Evolutionary conservation across 768 basidiomycete genomes (phyloP).

Genomic region (Xerocomellus dryophilus): DNA sequence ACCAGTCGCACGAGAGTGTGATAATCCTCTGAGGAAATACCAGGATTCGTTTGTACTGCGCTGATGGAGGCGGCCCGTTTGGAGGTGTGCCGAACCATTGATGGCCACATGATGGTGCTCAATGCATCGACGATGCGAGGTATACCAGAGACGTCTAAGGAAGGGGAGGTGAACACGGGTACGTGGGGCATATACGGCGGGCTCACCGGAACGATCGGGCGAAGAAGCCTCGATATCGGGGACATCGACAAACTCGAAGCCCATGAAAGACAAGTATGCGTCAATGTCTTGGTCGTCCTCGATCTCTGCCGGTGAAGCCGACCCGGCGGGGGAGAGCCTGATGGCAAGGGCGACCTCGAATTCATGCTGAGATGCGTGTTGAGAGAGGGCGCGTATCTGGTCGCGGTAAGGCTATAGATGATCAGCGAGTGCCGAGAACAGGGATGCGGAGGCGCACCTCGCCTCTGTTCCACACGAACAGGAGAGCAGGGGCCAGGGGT

Average conservation of each 20-base stretch:
- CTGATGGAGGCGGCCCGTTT: background rate
- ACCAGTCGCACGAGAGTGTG: conserved; percentile 23
- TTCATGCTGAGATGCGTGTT: conserved; percentile 47
- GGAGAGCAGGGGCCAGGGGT: conserved; percentile 54
- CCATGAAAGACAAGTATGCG: conserved; percentile 60
- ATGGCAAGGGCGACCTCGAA: conserved; percentile 75
- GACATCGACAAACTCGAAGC: conserved; percentile 74
- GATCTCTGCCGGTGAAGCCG: conserved; percentile 22
- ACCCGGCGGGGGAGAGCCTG: conserved; percentile 37
- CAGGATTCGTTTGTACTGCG: background rate
- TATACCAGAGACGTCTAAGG: conserved; percentile 50
- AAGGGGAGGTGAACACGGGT: no score
- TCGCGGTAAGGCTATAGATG: conserved; percentile 53
- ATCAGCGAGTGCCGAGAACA: background rate
- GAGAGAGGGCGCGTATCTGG: conserved; percentile 48
- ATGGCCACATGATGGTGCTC: conserved; percentile 88
- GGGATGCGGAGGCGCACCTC: conserved; percentile 46
- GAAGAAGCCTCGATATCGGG: conserved; percentile 4
- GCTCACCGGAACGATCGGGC: conserved; percentile 19
- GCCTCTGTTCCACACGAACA: conserved; percentile 68
- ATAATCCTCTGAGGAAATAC: conserved; percentile 18
- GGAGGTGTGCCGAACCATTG: conserved; percentile 44
- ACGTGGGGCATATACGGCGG: background rate
- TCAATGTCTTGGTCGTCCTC: conserved; percentile 60
- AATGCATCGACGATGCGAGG: conserved; percentile 74